Base-by-base conservation (phyloP, 108 stramenopile species). In the Tribonema minus region DNA sequence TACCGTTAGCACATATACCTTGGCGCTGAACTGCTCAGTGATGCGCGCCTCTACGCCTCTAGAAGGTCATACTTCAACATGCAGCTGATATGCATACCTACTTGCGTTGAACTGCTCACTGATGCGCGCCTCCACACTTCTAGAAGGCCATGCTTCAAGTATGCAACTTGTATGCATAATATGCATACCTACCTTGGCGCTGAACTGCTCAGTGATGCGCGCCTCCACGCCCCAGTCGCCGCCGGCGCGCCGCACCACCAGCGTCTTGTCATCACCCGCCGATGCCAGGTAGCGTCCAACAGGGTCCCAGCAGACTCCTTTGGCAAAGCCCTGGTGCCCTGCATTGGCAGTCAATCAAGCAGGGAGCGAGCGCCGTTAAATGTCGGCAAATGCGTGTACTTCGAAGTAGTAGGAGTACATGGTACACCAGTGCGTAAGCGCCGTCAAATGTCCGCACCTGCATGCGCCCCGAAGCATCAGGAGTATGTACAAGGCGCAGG, bases 271-370 rank as follows among this genome's bases (percentile, higher is more conserved):
- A 30, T 64, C 67, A 9, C 76, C 67, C 35, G 66, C 61, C 28
- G 64, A 66, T 33, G 76, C 66, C 27, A 78, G 41, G 38, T 66
- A 78, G 3, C 67, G 67, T 0, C 76, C 76, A 23, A 78, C 54
- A 4, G 76, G 76, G 20, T 78, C 76, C 76, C 76, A 78, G 2
- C 64, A 40, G 9, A 78, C 67, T 3, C 76, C 76, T 67, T 78
- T 35, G 12, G 30, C 29, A 36, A 34, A 12, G 35, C 3, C 6
- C 12, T 29, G 35, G 66, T 67, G 29, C 23, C 31, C 29, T n/a
- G 61, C 4, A 3, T 6, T 15, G 29, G 61, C 29, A 26, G 27
- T 28, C 3, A 4, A 62, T 7, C 4, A 5, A 62, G 4, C 61
- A 62, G 61, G 61, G 27, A 26, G 27, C 4, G 61, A 29, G 61